These are phyloP conservation scores for Pezicula neosporulosa DNA, from an alignment of 2,329 filamentous ascomycete genomes.

Conservation along the genomic window DNA sequence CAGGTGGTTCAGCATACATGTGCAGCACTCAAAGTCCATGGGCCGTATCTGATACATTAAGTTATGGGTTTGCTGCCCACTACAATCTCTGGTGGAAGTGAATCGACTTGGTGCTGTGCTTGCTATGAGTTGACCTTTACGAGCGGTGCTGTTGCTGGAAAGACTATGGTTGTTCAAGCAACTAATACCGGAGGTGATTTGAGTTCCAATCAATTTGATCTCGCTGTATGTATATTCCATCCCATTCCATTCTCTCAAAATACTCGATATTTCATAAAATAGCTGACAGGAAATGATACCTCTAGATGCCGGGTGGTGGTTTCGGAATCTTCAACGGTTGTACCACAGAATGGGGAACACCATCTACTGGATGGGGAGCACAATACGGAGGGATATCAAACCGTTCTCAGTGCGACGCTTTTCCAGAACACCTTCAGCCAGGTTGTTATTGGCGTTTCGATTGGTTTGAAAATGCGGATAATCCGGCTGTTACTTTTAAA, in stretches of 20 bases:
- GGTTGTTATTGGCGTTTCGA: constrained; percentile 51
- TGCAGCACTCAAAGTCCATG: constrained; percentile 61
- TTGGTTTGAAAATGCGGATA: constrained; percentile 46
- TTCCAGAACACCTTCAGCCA: constrained; percentile 37
- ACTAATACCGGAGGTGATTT: constrained; percentile 61
- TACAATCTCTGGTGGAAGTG: constrained; percentile 48
- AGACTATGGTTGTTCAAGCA: constrained; percentile 63
- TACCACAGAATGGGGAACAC: constrained; percentile 41
- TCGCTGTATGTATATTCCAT: constrained; percentile 27
- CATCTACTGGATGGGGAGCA: constrained; percentile 37
- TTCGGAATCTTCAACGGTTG: constrained; percentile 53
- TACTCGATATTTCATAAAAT: background rate
- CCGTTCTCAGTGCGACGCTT: constrained; percentile 37
- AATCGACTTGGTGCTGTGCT: constrained; percentile 61
- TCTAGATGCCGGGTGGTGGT: constrained; percentile 51
- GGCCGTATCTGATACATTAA: constrained; percentile 52
- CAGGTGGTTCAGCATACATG: constrained; percentile 52
- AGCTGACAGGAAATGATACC: background rate
- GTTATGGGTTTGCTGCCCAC: constrained; percentile 66
- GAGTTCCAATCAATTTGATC: constrained; percentile 54
- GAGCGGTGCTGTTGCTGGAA: constrained; percentile 47
- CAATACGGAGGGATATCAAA: constrained; percentile 44
- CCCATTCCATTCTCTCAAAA: background rate
- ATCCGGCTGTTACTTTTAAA: constrained; percentile 40
- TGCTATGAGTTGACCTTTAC: constrained; percentile 54